Evolutionary conservation across 148 eudicot species (phyloP).

Genomic region (Rhododendron mucronatum): DNA sequence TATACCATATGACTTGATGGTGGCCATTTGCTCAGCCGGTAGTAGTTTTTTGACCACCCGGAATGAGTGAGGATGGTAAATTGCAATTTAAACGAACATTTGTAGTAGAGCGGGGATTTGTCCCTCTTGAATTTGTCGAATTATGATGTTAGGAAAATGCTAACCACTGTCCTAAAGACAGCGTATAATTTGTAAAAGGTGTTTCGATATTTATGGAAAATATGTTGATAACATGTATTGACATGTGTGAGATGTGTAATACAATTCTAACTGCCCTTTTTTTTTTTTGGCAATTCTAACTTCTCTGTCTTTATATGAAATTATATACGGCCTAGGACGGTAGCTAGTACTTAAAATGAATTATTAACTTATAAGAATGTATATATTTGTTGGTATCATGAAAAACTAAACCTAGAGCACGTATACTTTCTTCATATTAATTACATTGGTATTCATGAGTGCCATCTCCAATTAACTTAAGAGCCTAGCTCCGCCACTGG

Average conservation of each 20-base stretch:
- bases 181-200: background rate
- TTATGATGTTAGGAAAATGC: background rate
- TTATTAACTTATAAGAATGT: no score
- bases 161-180: background rate
- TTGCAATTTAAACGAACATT: background rate
- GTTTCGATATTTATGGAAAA: background rate
- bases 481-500: no score
- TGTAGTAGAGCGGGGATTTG: background rate
- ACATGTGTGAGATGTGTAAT: background rate
- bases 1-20: constrained; percentile 33
- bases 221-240: background rate
- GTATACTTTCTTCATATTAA: no score
- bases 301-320: background rate
- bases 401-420: no score
- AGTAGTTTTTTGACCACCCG: background rate
- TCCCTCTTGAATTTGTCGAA: background rate
- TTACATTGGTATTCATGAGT: no score
- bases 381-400: no score
- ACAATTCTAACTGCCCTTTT: no score
- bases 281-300: background rate
- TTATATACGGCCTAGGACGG: no score
- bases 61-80: background rate
- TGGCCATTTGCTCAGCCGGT: background rate
- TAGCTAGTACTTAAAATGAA: no score
- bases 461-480: no score